Base-by-base conservation (phyloP, 2,329 filamentous ascomycete species). In the Chaetomium strumarium region DNA sequence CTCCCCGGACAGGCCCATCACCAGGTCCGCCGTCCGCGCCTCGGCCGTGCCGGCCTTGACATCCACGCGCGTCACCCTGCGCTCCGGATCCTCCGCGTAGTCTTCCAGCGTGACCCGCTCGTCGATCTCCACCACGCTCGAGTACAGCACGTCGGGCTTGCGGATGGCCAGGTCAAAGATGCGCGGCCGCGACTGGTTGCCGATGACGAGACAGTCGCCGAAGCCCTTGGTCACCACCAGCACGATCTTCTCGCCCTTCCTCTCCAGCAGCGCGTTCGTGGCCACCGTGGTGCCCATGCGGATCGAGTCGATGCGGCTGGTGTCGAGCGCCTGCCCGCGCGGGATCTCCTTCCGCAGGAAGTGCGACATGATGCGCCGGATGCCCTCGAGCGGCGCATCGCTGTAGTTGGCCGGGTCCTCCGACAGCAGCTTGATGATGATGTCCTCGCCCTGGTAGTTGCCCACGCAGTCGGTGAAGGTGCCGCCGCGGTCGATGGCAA, bases 211-310 rank as follows among this genome's bases (percentile, higher is more conserved):
- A 61, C 89, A 95, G 67, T 96, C 90, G 60, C 83, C 85, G 75
- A 96, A 96, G 0, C 91, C 91, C 60, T 84, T 85, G 1, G 89
- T 96, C 11, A 95, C 88, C 1, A 96, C 82, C 69, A 96, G 79
- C 13, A 88, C 90, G 65, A 93, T 92, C 61, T 82, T 83, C 71
- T 95, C 90, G 44, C 91, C 91, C 69, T 96, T 96, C 53, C 91
- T 77, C 69, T 96, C 91, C 2, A 96, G 76, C 51, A 96, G 71
- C 0, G 91, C 91, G 68, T 96, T 96, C 0, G 91, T 96, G 10
- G 91, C 91, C 12, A 96, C 90, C 0, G 91, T 96, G 1, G 91
- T 96, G 41, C 91, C 91, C 91, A 96, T 96, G 44, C 91, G 85
- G 66, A 96, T 96, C 51, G 87, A 90, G 61, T 93, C 88, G 61